A percentile compares a stretch with the other conserved stretches of the same genome.
Evolutionary conservation across 208 protist genomes (phyloP).

Genomic region (Leishmania gerbilli): DNA sequence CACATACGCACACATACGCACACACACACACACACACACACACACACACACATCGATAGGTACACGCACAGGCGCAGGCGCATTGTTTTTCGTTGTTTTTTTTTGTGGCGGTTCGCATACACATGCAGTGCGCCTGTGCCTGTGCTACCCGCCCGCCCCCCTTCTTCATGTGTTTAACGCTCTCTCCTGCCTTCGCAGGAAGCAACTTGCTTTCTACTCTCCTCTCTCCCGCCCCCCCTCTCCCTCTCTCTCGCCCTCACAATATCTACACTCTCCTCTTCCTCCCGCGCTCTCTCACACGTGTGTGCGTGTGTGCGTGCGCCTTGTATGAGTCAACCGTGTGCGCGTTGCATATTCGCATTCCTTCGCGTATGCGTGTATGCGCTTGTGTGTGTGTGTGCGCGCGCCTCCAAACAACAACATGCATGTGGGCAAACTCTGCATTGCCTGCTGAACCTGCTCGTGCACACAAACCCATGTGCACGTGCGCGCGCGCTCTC

Average conservation of each 20-base stretch:
- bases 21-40: neutral
- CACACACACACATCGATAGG: neutral
- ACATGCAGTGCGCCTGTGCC: neutral
- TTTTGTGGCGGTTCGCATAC: no score
- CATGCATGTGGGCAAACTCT: constrained; percentile 1
- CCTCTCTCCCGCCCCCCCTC: constrained; percentile 5
- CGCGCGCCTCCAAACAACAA: neutral
- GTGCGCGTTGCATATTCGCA: no score
- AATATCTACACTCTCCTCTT: neutral
- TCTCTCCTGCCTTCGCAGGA: constrained; percentile 8
- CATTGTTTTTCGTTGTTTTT: neutral
- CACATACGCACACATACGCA: no score
- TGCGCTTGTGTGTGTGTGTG: neutral
- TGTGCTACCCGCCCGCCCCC: neutral
- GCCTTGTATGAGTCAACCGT: neutral
- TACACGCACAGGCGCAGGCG: neutral
- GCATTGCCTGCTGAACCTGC: neutral
- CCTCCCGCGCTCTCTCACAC: neutral
- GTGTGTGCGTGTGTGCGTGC: neutral
- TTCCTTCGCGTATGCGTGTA: neutral
- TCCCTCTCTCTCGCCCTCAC: neutral
- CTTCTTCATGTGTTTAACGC: neutral
- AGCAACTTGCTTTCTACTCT: neutral
- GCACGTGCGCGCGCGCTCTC: neutral
- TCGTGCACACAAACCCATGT: constrained; percentile 1